Base-by-base conservation (phyloP, 805 yeast genomes). In the Tetrapisispora namnaoensis region DNA sequence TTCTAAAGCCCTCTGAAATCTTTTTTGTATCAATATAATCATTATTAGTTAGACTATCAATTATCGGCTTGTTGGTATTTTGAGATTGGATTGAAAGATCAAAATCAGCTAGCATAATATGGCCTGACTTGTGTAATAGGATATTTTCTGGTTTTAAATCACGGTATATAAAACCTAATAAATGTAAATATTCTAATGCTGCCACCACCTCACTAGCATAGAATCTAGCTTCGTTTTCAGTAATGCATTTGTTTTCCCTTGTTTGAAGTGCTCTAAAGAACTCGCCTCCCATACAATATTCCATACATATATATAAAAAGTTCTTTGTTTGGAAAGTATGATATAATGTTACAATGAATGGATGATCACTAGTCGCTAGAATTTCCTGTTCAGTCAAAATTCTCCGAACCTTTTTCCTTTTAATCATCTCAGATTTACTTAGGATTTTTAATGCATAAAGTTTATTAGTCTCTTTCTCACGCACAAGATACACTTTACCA, bases 221-320 rank as follows among this genome's bases (percentile, higher is more conserved):
- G 63, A 93, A 93, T 50, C 80, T 74, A 2, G 99, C 98, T 63
- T 88, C 97, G 24, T 72, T 77, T 65, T 93, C 99, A 20, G 79
- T 71, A 14, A 93, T 82, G 55, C 95, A 86, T 62, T 89, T 87
- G 49, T 88, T 80, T 51, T 80, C 82, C 52, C 97, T 75, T 0
- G 96, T 89, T 68, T 93, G 99, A 48, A 93, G 69, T 0, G 98
- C 99, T 51, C 98, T 73, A 72, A 93, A 93, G 60, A 93, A 93
- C 68, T 95, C 99, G 38, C 99, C 99, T 30, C 99, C 99, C 89
- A 93, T 88, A 62, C 99, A 93, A 61, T 91, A 93, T 65, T 93
- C 99, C 96, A 95, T 91, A 67, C 99, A 93, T 37, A 93, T 76
- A 57, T 89, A 93, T 13, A 93, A 69, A 61, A 84, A 81, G 57